A percentile compares a stretch with the other conserved stretches of the same genome.
Conservation (phyloP, 2,329 filamentous ascomycete species). For the Ophiostoma novo-ulmi region DNA sequence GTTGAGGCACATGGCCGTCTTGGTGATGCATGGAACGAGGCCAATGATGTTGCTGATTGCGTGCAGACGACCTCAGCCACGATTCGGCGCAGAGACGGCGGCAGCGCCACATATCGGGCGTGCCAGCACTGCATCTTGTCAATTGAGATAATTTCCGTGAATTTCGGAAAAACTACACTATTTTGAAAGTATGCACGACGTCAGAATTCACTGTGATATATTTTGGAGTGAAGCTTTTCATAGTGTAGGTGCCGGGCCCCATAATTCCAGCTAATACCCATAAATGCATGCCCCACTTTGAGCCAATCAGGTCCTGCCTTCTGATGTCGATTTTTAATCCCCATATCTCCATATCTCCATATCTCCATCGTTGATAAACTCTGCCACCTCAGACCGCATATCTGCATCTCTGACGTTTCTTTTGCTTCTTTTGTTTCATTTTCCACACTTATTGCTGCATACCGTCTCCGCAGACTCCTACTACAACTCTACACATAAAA, state of each 20-base stretch:
- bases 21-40: neutral
- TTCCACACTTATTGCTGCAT: neutral
- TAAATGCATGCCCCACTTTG: neutral
- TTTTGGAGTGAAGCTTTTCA: neutral
- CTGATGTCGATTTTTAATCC: conserved; percentile 17
- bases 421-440: neutral
- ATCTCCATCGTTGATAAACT: neutral
- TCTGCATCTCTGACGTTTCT: neutral
- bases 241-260: neutral
- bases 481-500: neutral
- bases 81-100: conserved; percentile 27
- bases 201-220: neutral
- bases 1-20: neutral
- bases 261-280: neutral
- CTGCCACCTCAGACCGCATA: neutral
- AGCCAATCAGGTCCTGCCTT: conserved; percentile 12
- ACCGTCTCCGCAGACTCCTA: neutral
- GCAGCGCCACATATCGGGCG: conserved; percentile 28
- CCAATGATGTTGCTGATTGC: neutral
- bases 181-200: neutral
- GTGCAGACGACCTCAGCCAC: conserved; percentile 21
- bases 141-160: neutral
- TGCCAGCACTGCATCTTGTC: conserved; percentile 17
- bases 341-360: conserved; percentile 11
- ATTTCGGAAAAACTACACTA: neutral